Evolutionary conservation across 306 rosid genomes (phyloP).

Genomic region (Coriaria nepalensis): DNA sequence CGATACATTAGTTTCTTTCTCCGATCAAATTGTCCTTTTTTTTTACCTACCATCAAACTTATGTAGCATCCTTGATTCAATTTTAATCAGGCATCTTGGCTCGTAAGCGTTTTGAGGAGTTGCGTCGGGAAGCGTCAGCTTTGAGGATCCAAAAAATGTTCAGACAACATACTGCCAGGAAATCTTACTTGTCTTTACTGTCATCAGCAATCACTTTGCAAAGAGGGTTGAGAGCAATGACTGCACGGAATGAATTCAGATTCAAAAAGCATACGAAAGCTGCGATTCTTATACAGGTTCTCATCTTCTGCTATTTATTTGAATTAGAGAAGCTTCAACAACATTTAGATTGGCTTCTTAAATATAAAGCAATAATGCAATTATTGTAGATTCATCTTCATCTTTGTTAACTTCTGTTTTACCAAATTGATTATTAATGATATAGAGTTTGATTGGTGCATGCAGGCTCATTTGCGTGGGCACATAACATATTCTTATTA

Average conservation of each 20-base stretch:
- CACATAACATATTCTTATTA: slow-evolving; percentile 59
- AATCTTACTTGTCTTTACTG: slow-evolving; percentile 37
- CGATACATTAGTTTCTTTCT: too few relatives aligned
- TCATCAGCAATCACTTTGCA: slow-evolving; percentile 68
- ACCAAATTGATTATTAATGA: neutral
- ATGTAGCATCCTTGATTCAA: slow-evolving; percentile 16
- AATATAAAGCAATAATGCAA: neutral
- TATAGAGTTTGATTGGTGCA: slow-evolving; percentile 7
- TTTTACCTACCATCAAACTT: neutral
- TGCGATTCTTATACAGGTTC: slow-evolving; percentile 74
- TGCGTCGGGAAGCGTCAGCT: slow-evolving; percentile 85
- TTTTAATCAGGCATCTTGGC: slow-evolving; percentile 55
- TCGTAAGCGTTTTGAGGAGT: slow-evolving; percentile 64
- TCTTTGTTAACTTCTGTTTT: slow-evolving; percentile 4
- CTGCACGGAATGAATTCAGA: slow-evolving; percentile 94
- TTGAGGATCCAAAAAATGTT: slow-evolving; percentile 76
- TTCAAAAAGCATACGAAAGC: slow-evolving; percentile 92
- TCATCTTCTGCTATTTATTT: neutral
- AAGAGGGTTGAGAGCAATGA: slow-evolving; percentile 95
- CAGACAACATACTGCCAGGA: slow-evolving; percentile 45
- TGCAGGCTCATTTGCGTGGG: slow-evolving; percentile 73
- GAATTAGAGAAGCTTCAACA: neutral
- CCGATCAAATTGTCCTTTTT: too few relatives aligned
- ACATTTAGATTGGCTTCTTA: too few relatives aligned
- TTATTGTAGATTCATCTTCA: neutral